Evolutionary conservation across 495 filamentous ascomycete species (phyloP), one percentile per base, ranked within the genome.

Genomic region (Parmelia sp.): DNA sequence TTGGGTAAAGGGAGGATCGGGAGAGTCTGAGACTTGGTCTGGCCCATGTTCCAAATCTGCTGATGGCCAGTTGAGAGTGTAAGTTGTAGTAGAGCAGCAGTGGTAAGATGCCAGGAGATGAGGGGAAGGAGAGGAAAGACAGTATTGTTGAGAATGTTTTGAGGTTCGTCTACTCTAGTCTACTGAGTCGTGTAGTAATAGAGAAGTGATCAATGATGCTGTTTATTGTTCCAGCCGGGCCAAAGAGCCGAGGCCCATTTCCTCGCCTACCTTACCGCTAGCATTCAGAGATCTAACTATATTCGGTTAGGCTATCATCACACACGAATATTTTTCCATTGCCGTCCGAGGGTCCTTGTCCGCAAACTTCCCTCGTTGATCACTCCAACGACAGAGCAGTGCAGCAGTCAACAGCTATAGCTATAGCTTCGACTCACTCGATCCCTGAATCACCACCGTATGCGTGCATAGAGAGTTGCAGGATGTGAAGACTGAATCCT

Each of bases 1-100:
- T 86, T 84, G 25, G 89, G 82, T 33, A 96, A 81, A 27, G 89
- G 87, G 59, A 96, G 86, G 66, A 96, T 74, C 49, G 91, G 88
- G 29, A 95, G 77, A 64, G 81, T 83, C 58, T 75, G 76, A 9
- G 78, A 72, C 69, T 75, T 79, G 62, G 71, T 74, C 64, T 76
- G 76, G 47, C 47, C 66, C 68, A 73, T 74, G 9, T 39, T 65
- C 29, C 17, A 40, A 8, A 27, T 4, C 27, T n/a, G n/a, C 4
- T 10, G 0, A 57, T 21, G 15, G 36, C 37, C 14, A 29, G 51
- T 17, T 55, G 51, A 33, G 15, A 8, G 6, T n/a, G 6, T 55
- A 14, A 2, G 14, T 59, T 19, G 11, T 15, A 31, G 2, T n/a
- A 37, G n/a, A 14, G 2, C 15, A 8, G 3, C 2, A 7, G 42